Evolutionary conservation across 768 basidiomycete species (phyloP).

Genomic region (Dioszegia crocea): DNA sequence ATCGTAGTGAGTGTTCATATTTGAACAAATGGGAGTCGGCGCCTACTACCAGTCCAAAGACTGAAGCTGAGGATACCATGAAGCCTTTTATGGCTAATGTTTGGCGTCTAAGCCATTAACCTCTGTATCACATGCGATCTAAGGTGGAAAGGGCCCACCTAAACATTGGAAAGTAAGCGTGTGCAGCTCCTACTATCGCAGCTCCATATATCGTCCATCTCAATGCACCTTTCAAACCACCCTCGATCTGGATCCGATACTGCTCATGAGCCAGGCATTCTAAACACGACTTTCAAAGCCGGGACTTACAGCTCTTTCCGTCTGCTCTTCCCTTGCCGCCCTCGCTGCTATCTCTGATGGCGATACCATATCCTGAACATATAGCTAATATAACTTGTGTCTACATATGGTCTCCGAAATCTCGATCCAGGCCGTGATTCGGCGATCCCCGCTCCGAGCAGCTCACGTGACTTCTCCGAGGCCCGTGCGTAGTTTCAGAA

Average conservation of each 20-base stretch:
- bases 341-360: conserved; percentile 8
- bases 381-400: neutral
- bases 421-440: no score
- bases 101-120: conserved; percentile 60
- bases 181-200: conserved; percentile 33
- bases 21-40: conserved; percentile 65
- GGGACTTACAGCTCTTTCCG: conserved; percentile 36
- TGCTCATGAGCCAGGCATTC: neutral
- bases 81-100: conserved; percentile 77
- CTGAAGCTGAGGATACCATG: conserved; percentile 65
- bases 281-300: neutral
- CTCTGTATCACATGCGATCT: neutral
- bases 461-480: no score
- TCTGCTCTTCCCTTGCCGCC: conserved; percentile 32
- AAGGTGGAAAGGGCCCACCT: conserved; percentile 20
- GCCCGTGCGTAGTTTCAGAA: no score
- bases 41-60: conserved; percentile 66
- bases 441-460: no score
- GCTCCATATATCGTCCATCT: conserved; percentile 45
- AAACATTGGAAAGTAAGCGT: conserved; percentile 46
- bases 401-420: neutral
- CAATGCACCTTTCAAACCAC: conserved; percentile 41
- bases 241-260: conserved; percentile 39
- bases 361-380: neutral
- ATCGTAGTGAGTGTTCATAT: conserved; percentile 65